These are phyloP conservation scores for Tarenaya hassleriana DNA, from an alignment of 345 rosid genomes.

Conservation along the genomic window DNA sequence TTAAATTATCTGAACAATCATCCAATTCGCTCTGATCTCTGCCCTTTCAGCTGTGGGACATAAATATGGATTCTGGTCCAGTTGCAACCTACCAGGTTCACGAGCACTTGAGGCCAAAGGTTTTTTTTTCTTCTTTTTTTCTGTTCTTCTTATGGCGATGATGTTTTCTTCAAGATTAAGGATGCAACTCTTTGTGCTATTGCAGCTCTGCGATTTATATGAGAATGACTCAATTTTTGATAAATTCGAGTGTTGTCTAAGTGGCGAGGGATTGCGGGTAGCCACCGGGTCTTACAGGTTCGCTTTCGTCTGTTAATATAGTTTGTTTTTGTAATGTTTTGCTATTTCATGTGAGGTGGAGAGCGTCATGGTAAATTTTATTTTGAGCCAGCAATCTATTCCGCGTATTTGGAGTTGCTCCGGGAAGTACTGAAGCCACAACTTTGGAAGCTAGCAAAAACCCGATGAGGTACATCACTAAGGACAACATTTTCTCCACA, in stretches of 20 bases:
- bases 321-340: conserved; percentile 4
- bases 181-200: not conserved
- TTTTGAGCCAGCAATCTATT: conserved; percentile 68
- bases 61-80: conserved; percentile 99
- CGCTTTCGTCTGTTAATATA: conserved; percentile 17
- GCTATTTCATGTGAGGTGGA: not conserved
- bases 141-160: conserved; percentile 9
- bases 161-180: conserved; percentile 13
- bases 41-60: conserved; percentile 71
- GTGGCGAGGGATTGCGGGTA: conserved; percentile 87
- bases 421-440: conserved; percentile 79
- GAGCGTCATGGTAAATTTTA: not conserved
- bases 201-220: conserved; percentile 92
- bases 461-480: conserved; percentile 75
- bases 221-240: too few relatives aligned
- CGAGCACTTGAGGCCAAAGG: conserved; percentile 90
- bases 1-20: not conserved
- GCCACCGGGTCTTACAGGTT: conserved; percentile 99
- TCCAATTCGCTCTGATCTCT: conserved; percentile 16
- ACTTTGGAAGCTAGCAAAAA: too few relatives aligned
- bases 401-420: conserved; percentile 79
- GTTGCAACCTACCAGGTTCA: conserved; percentile 95
- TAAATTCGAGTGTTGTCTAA: too few relatives aligned
- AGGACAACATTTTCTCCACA: not conserved
- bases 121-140: conserved; percentile 28